Percentiles rank a stretch among this genome's conserved stretches.
phyloP scores from a whole-genome alignment of 345 rosid species.

The Anacardium occidentale region DNA sequence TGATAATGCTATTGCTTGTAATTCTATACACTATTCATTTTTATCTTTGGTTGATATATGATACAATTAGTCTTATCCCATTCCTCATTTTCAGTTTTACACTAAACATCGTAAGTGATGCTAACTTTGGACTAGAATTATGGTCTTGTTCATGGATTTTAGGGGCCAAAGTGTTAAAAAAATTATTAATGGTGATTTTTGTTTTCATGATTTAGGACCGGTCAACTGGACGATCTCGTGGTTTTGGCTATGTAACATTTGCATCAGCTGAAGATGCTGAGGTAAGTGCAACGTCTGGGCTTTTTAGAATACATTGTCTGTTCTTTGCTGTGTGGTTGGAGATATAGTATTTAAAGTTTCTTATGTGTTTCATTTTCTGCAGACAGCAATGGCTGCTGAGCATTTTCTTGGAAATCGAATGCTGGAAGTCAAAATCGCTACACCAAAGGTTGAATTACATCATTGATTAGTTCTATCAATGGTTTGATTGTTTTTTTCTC shows the following conservation, averaged over 20 bases:
- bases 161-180: not conserved
- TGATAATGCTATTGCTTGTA: not conserved
- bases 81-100: not conserved
- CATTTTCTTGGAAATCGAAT: conserved; percentile 84
- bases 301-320: not conserved
- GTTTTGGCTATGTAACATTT: conserved; percentile 94
- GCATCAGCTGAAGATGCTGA: conserved; percentile 75
- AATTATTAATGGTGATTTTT: conserved; percentile 1
- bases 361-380: conserved; percentile 24
- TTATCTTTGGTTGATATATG: not conserved
- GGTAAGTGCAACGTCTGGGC: conserved; percentile 33
- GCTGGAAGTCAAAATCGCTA: conserved; percentile 89
- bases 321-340: not conserved
- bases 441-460: conserved; percentile 73
- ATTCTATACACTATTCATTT: not conserved
- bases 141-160: not conserved
- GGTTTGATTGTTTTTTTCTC: not conserved
- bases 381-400: conserved; percentile 72
- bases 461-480: conserved; percentile 6
- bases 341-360: not conserved
- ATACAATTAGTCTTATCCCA: not conserved
- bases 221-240: conserved; percentile 94
- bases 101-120: no score
- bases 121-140: not conserved
- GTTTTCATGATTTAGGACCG: conserved; percentile 58